phyloP scores from a whole-genome alignment of 805 yeast species.

The Candida odintsovae region DNA sequence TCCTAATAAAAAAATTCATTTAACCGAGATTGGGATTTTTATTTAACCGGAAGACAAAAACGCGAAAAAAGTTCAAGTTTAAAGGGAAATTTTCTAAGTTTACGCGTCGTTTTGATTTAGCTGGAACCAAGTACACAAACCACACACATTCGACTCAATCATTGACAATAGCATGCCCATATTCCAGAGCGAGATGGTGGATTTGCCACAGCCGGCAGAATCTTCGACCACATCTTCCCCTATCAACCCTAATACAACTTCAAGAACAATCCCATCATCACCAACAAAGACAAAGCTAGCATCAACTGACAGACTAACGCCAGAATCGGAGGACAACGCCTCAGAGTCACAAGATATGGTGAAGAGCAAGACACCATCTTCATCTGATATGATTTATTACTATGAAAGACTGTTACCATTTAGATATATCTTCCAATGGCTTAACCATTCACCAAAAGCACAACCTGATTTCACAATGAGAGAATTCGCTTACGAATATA shows the following conservation, averaged over 20 bases:
- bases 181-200: slow-evolving; percentile 9
- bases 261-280: slow-evolving; percentile 14
- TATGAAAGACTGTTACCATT: slow-evolving; percentile 73
- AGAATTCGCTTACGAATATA: slow-evolving; percentile 88
- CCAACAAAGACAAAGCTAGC: slow-evolving; percentile 8
- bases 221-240: slow-evolving; percentile 23
- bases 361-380: slow-evolving; percentile 11
- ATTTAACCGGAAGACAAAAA: no score
- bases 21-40: not conserved
- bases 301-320: not conserved
- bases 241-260: slow-evolving; percentile 15
- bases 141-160: not conserved
- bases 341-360: slow-evolving; percentile 2
- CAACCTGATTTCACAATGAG: slow-evolving; percentile 76
- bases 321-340: not conserved
- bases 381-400: slow-evolving; percentile 65
- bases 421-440: slow-evolving; percentile 77
- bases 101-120: not conserved
- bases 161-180: slow-evolving; percentile 14
- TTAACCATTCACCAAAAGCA: slow-evolving; percentile 77
- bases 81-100: no score
- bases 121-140: no score
- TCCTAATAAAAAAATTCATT: not conserved
- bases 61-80: no score
- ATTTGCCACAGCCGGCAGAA: slow-evolving; percentile 6